phyloP scores from a whole-genome alignment of 108 stramenopile genomes.

The Skeletonema menzelii region DNA sequence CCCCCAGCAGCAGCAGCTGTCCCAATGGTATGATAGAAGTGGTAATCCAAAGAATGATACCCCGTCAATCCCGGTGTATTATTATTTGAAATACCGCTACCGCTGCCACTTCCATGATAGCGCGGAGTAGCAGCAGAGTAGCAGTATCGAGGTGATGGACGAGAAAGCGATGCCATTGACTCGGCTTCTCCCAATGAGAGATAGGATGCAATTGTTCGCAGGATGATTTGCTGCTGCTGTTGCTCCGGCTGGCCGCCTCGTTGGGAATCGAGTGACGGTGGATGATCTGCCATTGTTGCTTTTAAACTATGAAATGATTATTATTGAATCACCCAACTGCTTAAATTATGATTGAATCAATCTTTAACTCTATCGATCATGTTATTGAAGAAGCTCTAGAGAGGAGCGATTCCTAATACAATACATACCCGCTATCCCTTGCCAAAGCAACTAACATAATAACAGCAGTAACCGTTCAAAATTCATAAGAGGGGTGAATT shows the following conservation, averaged over 20 bases:
- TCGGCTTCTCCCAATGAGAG: slow-evolving; percentile 63
- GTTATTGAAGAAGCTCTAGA: no score
- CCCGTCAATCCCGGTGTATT: slow-evolving; percentile 7
- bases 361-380: no score
- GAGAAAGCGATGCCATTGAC: slow-evolving; percentile 32
- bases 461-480: no score
- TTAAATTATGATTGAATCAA: no score
- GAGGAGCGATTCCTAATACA: no score
- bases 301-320: no score
- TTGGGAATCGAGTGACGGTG: not conserved
- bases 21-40: slow-evolving; percentile 4
- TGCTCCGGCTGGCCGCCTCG: not conserved
- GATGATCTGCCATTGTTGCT: not conserved
- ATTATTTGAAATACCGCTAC: not conserved
- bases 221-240: not conserved
- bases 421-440: no score
- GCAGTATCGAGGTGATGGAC: slow-evolving; percentile 2
- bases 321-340: no score
- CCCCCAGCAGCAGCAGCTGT: not conserved
- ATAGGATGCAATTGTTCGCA: slow-evolving; percentile 56
- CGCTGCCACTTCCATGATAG: slow-evolving; percentile 4
- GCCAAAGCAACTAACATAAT: no score
- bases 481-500: no score
- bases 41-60: slow-evolving; percentile 25
- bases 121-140: not conserved